A percentile compares a stretch with the other conserved stretches of the same genome.
phyloP scores from a whole-genome alignment of 768 basidiomycete species.

The Trametes meyenii region DNA sequence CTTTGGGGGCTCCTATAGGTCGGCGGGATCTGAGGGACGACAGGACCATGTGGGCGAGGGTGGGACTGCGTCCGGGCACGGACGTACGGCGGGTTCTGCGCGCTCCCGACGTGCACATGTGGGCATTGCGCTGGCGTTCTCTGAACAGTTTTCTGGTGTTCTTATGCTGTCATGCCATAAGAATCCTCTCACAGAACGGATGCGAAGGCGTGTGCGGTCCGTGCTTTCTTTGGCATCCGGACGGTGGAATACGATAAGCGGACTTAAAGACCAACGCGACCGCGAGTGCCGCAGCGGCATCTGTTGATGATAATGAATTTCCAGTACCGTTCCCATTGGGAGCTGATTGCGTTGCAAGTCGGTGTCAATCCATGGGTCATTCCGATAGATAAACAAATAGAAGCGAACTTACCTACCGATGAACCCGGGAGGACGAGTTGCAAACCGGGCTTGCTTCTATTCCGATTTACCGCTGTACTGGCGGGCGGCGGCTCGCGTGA shows the following conservation, averaged over 20 bases:
- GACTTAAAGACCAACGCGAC: not conserved
- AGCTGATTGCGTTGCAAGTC: too few species aligned
- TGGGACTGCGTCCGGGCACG: not conserved
- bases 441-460: too few species aligned
- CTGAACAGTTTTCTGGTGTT: not conserved
- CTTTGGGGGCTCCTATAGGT: not conserved
- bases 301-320: not conserved
- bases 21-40: not conserved
- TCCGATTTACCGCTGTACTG: too few species aligned
- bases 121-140: too few species aligned
- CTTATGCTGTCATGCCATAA: too few species aligned
- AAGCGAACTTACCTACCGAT: too few species aligned
- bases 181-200: conserved; percentile 1
- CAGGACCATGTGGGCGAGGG: not conserved
- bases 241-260: conserved; percentile 1
- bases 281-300: not conserved
- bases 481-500: too few species aligned
- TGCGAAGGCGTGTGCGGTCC: not conserved
- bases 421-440: too few species aligned
- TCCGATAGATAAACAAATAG: too few species aligned
- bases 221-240: not conserved
- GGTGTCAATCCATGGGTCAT: too few species aligned
- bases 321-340: not conserved
- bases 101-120: not conserved
- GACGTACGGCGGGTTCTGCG: not conserved